phyloP scores from a whole-genome alignment of 768 basidiomycete species.

The Lyophyllum atratum region DNA sequence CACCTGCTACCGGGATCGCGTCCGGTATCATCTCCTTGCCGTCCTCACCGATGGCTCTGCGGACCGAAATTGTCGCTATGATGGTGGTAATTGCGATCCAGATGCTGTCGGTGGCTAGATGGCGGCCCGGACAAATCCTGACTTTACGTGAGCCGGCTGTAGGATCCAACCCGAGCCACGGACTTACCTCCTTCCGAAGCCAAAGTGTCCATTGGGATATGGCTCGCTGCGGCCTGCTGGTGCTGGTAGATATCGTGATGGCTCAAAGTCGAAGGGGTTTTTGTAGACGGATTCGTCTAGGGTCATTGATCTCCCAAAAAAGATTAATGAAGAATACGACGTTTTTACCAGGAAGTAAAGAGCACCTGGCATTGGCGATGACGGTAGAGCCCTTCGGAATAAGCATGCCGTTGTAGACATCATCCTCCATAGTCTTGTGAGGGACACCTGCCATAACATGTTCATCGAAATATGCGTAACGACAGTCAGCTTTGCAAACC shows the following conservation, averaged over 20 bases:
- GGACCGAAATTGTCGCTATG: slow-evolving; percentile 5
- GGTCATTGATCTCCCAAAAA: slow-evolving; percentile 11
- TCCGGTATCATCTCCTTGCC: slow-evolving; percentile 1
- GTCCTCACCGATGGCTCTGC: slow-evolving; percentile 6
- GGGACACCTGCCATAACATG: background rate
- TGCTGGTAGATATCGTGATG: slow-evolving; percentile 11
- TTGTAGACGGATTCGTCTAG: slow-evolving; percentile 12
- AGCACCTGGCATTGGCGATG: slow-evolving; percentile 14
- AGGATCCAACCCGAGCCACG: background rate
- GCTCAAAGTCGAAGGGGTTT: slow-evolving; percentile 12
- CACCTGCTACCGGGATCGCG: background rate
- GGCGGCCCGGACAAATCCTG: slow-evolving; percentile 7
- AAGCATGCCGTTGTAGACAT: slow-evolving; percentile 17
- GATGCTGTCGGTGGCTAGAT: slow-evolving; percentile 40
- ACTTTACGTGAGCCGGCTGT: background rate
- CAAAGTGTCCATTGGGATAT: slow-evolving; percentile 8
- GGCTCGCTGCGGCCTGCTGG: slow-evolving; percentile 16
- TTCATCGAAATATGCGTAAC: background rate
- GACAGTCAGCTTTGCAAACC: background rate
- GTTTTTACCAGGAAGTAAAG: background rate
- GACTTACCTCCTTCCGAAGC: slow-evolving; percentile 16
- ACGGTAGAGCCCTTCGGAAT: slow-evolving; percentile 15
- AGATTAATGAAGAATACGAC: background rate
- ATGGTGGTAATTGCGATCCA: slow-evolving; percentile 20
- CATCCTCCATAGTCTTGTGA: slow-evolving; percentile 14